Evolutionary conservation across 2,329 filamentous ascomycete species (phyloP), one percentile per base, ranked within the genome.

Genomic region (Elsinoe perseae): DNA sequence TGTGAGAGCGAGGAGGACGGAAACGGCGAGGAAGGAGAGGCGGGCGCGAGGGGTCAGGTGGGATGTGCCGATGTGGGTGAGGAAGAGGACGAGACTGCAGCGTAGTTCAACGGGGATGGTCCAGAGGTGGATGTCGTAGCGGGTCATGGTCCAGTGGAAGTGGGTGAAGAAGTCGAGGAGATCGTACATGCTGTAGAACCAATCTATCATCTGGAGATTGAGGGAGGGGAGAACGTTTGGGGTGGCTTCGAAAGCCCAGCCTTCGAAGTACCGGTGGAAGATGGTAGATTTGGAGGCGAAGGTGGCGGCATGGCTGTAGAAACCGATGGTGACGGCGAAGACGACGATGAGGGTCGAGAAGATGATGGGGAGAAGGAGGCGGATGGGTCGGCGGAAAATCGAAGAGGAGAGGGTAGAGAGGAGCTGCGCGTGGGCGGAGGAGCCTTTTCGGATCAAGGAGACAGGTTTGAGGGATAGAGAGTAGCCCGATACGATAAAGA

Each of bases 401-500:
- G 62, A 63, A 1, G 59, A 60, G 14, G 59, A 50, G 30, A 60
- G 59, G 16, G 57, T 46, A 1, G 42, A 36, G 36, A 60, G 16
- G 38, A 63, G 40, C 38, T 60, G 55, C 50, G 59, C n/a, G 50
- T 61, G 42, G 42, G 60, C 58, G 48, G 30, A 60, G 65, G 62
- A 2, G 64, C 69, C 54, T 68, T 64, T 67, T 65, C 62, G 57
- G 54, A 61, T 62, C 48, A 60, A 56, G 32, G 59, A 60, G 10
- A 64, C 32, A 3, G 62, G 56, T 38, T 63, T 63, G 57, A 82
- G 74, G 30, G 76, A 77, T 14, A 84, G 71, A 2, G 80, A 81
- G 66, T 82, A 83, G 28, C 81, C 80, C 0, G 79, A 81, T 43
- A 83, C 78, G 63, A 83, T 75, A 64, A 82, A 83, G 71, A 84